A percentile compares a stretch with the other conserved stretches of the same genome.
phyloP scores from a whole-genome alignment of 1,139 yeast genomes.

The Lodderomyces margitis region DNA sequence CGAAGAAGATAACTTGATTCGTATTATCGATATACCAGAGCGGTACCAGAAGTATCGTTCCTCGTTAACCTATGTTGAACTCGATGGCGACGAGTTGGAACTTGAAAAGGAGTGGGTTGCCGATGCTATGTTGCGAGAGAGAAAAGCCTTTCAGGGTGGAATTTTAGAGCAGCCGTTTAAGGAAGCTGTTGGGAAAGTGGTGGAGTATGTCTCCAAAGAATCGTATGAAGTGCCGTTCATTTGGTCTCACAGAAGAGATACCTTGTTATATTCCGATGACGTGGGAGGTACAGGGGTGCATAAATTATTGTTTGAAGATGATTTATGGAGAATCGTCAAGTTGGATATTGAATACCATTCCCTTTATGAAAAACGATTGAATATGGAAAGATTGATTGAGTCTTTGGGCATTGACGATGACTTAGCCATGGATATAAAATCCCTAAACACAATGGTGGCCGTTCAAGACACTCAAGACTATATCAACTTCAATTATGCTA shows the following conservation, averaged over 20 bases:
- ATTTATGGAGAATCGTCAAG: conserved; percentile 86
- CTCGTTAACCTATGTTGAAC: conserved; percentile 59
- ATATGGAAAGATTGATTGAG: conserved; percentile 57
- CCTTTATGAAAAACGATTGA: conserved; percentile 69
- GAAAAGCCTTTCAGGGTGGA: conserved; percentile 34
- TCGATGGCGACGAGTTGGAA: conserved; percentile 65
- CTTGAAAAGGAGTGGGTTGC: conserved; percentile 81
- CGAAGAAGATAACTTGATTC: conserved; percentile 84
- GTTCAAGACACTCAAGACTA: conserved; percentile 88
- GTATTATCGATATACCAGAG: conserved; percentile 89
- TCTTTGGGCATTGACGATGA: conserved; percentile 59
- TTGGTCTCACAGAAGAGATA: conserved; percentile 94
- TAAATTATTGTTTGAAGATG: conserved; percentile 71
- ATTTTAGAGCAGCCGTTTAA: conserved; percentile 58
- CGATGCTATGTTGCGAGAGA: conserved; percentile 54
- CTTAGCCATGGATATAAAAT: conserved; percentile 51
- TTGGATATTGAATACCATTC: conserved; percentile 90
- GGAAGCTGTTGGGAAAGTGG: conserved; percentile 70
- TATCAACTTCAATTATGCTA: conserved; percentile 74
- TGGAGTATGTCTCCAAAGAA: conserved; percentile 76
- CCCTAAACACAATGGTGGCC: conserved; percentile 70
- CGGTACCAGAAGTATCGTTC: conserved; percentile 79
- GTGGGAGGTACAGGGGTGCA: conserved; percentile 51
- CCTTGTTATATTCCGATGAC: conserved; percentile 54
- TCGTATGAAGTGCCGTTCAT: conserved; percentile 93